Conservation (phyloP, 2,329 filamentous ascomycete species). For the Neurospora crassa region DNA sequence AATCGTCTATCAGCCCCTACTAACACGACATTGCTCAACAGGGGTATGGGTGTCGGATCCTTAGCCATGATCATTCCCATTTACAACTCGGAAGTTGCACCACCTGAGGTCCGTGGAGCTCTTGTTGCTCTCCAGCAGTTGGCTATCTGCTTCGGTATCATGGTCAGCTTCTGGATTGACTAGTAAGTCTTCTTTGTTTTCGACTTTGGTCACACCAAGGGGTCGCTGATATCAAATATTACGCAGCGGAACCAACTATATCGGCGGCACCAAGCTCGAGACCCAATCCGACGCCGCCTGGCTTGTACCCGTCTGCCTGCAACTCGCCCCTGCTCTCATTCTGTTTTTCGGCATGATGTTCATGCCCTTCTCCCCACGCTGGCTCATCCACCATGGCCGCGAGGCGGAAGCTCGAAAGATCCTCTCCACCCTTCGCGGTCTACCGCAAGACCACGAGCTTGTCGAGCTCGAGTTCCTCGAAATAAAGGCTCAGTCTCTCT, state of each 20-base stretch:
- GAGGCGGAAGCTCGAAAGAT: slow-evolving; percentile 57
- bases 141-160: slow-evolving; percentile 52
- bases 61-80: slow-evolving; percentile 52
- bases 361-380: slow-evolving; percentile 72
- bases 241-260: slow-evolving; percentile 50
- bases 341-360: slow-evolving; percentile 64
- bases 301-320: slow-evolving; percentile 63
- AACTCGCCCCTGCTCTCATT: slow-evolving; percentile 56
- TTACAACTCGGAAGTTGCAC: slow-evolving; percentile 38
- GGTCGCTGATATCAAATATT: slow-evolving; percentile 22
- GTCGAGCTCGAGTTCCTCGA: slow-evolving; percentile 72
- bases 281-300: slow-evolving; percentile 59
- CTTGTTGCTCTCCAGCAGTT: slow-evolving; percentile 41
- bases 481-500: slow-evolving; percentile 69
- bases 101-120: slow-evolving; percentile 37
- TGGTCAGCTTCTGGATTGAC: slow-evolving; percentile 56
- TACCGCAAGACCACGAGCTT: slow-evolving; percentile 54
- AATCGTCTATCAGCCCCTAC: not conserved
- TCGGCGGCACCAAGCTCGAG: slow-evolving; percentile 41
- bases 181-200: slow-evolving; percentile 26
- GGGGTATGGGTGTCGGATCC: slow-evolving; percentile 58
- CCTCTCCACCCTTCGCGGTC: slow-evolving; percentile 53
- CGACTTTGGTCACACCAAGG: not conserved
- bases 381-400: slow-evolving; percentile 61
- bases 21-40: slow-evolving; percentile 11